Evolutionary conservation across 805 yeast genomes (phyloP), one percentile per base, ranked within the genome.

Genomic region (Myxozyma monticola): DNA sequence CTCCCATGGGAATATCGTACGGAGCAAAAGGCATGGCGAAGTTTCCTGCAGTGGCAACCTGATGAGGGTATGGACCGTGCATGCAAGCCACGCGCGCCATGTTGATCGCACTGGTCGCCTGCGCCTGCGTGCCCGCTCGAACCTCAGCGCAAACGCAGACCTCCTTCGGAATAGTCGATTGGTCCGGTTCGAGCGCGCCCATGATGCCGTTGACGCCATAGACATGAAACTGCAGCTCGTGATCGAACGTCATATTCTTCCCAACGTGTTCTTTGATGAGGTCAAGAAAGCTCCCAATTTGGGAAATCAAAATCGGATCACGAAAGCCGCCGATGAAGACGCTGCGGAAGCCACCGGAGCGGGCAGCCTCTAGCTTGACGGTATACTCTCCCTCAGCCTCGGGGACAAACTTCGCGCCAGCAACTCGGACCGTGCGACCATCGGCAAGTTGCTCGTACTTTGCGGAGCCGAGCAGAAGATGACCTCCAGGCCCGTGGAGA

Each of bases 21-120:
- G 40, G 40, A 6, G 26, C 2, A 21, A 8, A 37, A 2, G 40
- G 40, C 40, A 37, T 37, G n/a, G 40, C 40, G 12, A 37, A 37
- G 14, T 37, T 37, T 7, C 40, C 40, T 2, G 15, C 15, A 1
- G 40, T 37, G 1, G 40, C 40, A 6, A 37, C 6, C 30, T 37
- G 40, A 8, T 22, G 5, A 7, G 29, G 29, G 18, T 37, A 37
- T 4, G 29, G 28, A 1, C 40, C 40, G 14, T 37, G 40, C 15
- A 37, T 8, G 28, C 10, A 37, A 6, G 8, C 5, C 6, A 37
- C 2, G 8, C 40, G 20, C 15, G 40, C 40, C 10, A 22, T 7
- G 15, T n/a, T 37, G 26, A 9, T 17, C 22, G 22, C 15, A 21
- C 22, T 26, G 5, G 26, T 37, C 7, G 40, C 40, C 14, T 22